Evolutionary conservation across 495 filamentous ascomycete species (phyloP), one percentile per base, ranked within the genome.

Genomic region (Aspergillus saccharolyticus): DNA sequence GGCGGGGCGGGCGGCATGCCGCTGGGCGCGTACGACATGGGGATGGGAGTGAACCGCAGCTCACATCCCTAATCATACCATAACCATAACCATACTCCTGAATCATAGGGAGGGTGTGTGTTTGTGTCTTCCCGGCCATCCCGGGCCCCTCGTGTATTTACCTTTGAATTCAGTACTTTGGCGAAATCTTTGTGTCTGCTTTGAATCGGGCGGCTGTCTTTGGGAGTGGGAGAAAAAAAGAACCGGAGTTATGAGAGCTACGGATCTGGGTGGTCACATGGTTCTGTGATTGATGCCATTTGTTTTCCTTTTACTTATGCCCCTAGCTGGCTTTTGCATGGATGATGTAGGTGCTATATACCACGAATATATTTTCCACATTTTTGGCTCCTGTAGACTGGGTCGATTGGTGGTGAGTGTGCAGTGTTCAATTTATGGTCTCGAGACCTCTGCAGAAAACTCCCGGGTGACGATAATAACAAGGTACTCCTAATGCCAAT

Each of bases 21-120:
- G 1, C 60, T 76, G 44, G 63, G 66, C 42, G 63, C 62, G 19
- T 75, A 67, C 53, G 70, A 70, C 18, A 55, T 72, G 12, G 65
- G 67, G 10, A 54, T 60, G 21, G 64, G 66, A 2, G 63, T 68
- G 52, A 58, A 57, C 25, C 62, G 49, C 21, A 53, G 54, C 42
- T 48, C 61, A 22, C 65, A 62, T 20, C 20, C 42, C 22, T 55
- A 21, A 55, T 19, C 44, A 8, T 39, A 12, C 4, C 33, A 39
- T 39, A 39, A 9, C 2, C n/a, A n/a, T n/a, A n/a, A n/a, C n/a
- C n/a, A n/a, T n/a, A n/a, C n/a, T n/a, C n/a, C n/a, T n/a, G n/a
- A n/a, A n/a, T n/a, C n/a, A n/a, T n/a, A n/a, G n/a, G n/a, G n/a
- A n/a, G n/a, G n/a, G n/a, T n/a, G n/a, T n/a, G n/a, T n/a, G n/a